Evolutionary conservation across 2,329 filamentous ascomycete species (phyloP).

Genomic region (Didymella lethalis): DNA sequence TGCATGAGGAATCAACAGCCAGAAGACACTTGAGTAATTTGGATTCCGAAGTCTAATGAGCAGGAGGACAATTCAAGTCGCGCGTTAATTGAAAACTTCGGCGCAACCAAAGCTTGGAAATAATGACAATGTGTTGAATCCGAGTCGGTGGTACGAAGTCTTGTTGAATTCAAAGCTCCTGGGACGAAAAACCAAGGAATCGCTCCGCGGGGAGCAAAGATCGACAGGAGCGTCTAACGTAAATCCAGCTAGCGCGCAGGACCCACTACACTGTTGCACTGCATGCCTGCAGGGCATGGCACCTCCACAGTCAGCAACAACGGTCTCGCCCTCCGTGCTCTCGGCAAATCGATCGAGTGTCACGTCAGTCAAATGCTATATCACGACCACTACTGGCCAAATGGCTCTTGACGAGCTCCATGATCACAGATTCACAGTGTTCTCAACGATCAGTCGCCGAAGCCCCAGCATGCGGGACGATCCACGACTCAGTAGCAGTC

Average conservation of each 20-base stretch:
- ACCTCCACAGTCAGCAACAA: slow-evolving; percentile 18
- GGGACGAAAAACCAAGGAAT: slow-evolving; percentile 17
- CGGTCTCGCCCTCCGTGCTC: slow-evolving; percentile 17
- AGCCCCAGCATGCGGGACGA: background rate
- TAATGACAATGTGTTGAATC: background rate
- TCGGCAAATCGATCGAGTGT: slow-evolving; percentile 11
- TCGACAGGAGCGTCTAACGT: slow-evolving; percentile 19
- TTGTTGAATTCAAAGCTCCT: slow-evolving; percentile 9
- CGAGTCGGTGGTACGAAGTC: slow-evolving; percentile 9
- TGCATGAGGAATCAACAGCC: slow-evolving; percentile 12
- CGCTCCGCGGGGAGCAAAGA: slow-evolving; percentile 15
- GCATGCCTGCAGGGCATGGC: slow-evolving; percentile 15
- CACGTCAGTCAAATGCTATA: slow-evolving; percentile 10
- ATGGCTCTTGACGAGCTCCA: background rate
- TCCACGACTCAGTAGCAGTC: background rate
- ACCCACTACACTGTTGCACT: slow-evolving; percentile 19
- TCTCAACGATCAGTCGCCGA: background rate
- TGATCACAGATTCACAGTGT: background rate
- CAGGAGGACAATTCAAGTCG: background rate
- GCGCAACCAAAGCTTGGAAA: slow-evolving; percentile 2
- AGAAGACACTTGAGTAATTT: slow-evolving; percentile 14
- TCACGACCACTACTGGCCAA: slow-evolving; percentile 4
- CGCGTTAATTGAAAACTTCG: slow-evolving; percentile 7
- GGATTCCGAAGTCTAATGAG: background rate
- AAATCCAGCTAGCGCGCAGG: background rate